Evolutionary conservation across 2,329 filamentous ascomycete species (phyloP).

Genomic region (Monosporascus sp.): DNA sequence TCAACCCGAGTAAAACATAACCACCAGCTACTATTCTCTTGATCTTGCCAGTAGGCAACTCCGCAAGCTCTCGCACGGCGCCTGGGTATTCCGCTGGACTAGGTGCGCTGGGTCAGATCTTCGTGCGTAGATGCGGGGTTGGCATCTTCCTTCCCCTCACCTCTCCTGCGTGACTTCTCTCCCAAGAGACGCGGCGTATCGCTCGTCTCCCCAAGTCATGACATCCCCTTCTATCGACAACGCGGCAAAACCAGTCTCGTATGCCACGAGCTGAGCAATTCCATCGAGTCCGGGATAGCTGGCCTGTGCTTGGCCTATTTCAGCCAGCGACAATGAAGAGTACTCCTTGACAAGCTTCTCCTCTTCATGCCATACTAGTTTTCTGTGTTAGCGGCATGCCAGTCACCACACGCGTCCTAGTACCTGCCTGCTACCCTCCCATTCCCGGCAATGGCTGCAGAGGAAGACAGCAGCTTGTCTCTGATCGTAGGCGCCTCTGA

Average conservation of each 20-base stretch:
- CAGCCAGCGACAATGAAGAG: constrained; percentile 7
- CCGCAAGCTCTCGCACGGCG: constrained; percentile 43
- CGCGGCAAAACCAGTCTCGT: constrained; percentile 45
- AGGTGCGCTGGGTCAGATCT: neutral
- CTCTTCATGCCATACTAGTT: constrained; percentile 19
- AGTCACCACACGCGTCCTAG: neutral
- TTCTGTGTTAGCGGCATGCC: constrained; percentile 6
- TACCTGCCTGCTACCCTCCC: constrained; percentile 25
- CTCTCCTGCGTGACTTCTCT: constrained; percentile 36
- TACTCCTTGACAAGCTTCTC: constrained; percentile 24
- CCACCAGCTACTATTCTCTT: constrained; percentile 51
- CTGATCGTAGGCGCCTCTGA: constrained; percentile 11
- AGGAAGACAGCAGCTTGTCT: constrained; percentile 17
- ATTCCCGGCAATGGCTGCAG: constrained; percentile 31
- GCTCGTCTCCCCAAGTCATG: constrained; percentile 52
- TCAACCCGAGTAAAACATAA: constrained; percentile 54
- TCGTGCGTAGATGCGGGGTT: too few relatives aligned
- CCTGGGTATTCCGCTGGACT: constrained; percentile 43
- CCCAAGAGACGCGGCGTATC: constrained; percentile 53
- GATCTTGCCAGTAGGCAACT: constrained; percentile 47
- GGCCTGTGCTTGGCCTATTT: constrained; percentile 1
- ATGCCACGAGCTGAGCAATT: constrained; percentile 40
- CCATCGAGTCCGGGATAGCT: constrained; percentile 18
- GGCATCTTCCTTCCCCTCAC: constrained; percentile 17
- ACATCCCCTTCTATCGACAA: constrained; percentile 41